Base-by-base conservation (phyloP, 768 basidiomycete genomes). In the Kondoa malvinella region DNA sequence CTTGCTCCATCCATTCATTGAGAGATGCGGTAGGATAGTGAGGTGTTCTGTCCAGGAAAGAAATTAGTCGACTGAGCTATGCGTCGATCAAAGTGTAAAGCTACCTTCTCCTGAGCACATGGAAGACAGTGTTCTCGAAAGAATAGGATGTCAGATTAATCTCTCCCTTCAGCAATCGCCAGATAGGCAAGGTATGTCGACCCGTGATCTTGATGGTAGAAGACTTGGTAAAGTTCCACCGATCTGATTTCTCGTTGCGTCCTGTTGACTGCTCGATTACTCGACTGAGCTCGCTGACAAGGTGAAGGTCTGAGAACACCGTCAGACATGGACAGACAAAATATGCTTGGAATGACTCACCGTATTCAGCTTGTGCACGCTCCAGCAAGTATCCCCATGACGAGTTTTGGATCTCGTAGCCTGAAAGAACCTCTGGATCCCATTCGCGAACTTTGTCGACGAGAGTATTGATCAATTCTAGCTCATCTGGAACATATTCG, bases 151-250 rank as follows among this genome's bases (percentile, higher is more conserved):
- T 82, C 66, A 96, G 77, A 25, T 81, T 84, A 69, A 85, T 83
- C 73, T 97, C 94, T 0, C 84, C 83, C 34, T 90, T 85, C 83
- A 96, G 88, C 64, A 96, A 83, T 66, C 92, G 81, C 92, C 92
- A 96, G 16, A 89, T 77, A 72, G 97, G 95, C 60, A 99, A 80
- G 34, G 94, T 87, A 75, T 99, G 92, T 21, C 95, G 82, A 0
- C 95, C 95, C 26, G 82, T 80, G 50, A 92, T 85, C 70, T 84
- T 86, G 77, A 99, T 87, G 1, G 86, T 88, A 1, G 91, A 87
- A 1, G 85, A 84, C 70, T 87, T 86, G 62, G 83, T 82, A 65
- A 81, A 76, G 4, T 83, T 84, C 87, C 90, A 95, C 71, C 84
- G 81, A 66, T 87, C 84, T 17, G 71, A 60, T 12, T 68, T 61